These are phyloP conservation scores for Caloboletus firmus DNA, from an alignment of 1,284 basidiomycete species.

Conservation along the genomic window DNA sequence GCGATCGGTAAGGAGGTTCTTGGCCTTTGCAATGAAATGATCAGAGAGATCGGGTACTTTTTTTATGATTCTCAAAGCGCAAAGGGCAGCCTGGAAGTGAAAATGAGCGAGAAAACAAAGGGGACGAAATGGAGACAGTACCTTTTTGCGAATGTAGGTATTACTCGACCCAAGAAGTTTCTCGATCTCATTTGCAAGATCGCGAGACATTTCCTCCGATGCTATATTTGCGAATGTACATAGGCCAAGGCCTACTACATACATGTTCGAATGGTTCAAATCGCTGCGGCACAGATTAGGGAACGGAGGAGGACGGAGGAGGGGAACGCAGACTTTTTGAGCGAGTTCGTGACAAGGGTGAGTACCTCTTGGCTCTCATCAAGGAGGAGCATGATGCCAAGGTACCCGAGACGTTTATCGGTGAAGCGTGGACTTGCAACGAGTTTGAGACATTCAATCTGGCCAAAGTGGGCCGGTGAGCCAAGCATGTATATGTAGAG, in stretches of 20 bases:
- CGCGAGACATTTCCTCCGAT: slow-evolving; percentile 97
- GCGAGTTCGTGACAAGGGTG: slow-evolving; percentile 95
- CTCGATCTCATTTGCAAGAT: slow-evolving; percentile 96
- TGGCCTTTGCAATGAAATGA: slow-evolving; percentile 89
- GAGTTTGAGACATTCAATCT: slow-evolving; percentile 99
- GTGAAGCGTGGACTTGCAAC: slow-evolving; percentile 97
- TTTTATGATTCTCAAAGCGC: slow-evolving; percentile 94
- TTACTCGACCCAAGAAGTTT: slow-evolving; percentile 97
- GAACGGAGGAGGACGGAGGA: slow-evolving; percentile 11
- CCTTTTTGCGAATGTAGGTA: slow-evolving; percentile 99
- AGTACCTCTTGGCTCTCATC: slow-evolving; percentile 99
- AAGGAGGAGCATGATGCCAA: slow-evolving; percentile 96
- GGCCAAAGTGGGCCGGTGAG: slow-evolving; percentile 98
- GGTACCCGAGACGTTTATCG: slow-evolving; percentile 95
- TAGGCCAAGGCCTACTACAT: slow-evolving; percentile 94
- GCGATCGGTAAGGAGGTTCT: slow-evolving; percentile 89
- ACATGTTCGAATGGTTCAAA: slow-evolving; percentile 99
- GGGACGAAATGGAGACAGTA: slow-evolving; percentile 33
- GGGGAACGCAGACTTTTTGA: slow-evolving; percentile 82
- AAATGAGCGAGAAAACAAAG: slow-evolving; percentile 7
- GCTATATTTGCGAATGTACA: slow-evolving; percentile 99
- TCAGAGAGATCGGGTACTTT: slow-evolving; percentile 96
- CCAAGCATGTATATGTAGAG: slow-evolving; percentile 99
- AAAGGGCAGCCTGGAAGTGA: slow-evolving; percentile 79
- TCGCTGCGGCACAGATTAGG: slow-evolving; percentile 58